phyloP scores from a whole-genome alignment of 1,284 basidiomycete genomes.

The Heterobasidion occidentale region DNA sequence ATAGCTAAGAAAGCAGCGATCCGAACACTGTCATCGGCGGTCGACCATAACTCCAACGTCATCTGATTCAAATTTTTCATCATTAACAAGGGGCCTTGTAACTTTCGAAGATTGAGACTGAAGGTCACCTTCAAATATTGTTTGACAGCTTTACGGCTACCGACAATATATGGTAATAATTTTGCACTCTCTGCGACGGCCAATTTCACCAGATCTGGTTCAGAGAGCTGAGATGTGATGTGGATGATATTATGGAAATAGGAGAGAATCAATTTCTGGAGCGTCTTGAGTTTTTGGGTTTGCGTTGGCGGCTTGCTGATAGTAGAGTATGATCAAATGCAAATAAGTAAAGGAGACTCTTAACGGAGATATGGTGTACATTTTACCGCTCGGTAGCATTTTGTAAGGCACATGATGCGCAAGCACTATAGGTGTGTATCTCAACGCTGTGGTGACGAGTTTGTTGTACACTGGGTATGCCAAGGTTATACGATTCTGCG shows the following conservation, averaged over 20 bases:
- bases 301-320: constrained; percentile 70
- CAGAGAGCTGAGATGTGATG: constrained; percentile 72
- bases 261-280: constrained; percentile 87
- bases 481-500: background rate
- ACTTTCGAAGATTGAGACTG: background rate
- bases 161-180: constrained; percentile 79
- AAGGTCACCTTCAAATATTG: constrained; percentile 70
- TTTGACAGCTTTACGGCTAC: constrained; percentile 78
- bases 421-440: constrained; percentile 88
- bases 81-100: background rate
- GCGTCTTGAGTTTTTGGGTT: constrained; percentile 63
- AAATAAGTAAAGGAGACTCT: background rate
- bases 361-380: constrained; percentile 42
- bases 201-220: constrained; percentile 58
- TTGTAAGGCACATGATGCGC: constrained; percentile 87
- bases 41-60: constrained; percentile 80
- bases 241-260: constrained; percentile 84
- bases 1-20: constrained; percentile 88
- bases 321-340: constrained; percentile 3
- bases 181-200: constrained; percentile 81
- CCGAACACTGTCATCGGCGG: constrained; percentile 74
- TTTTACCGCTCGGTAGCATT: constrained; percentile 73
- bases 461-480: constrained; percentile 78
- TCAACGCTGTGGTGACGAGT: constrained; percentile 80
- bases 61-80: constrained; percentile 35